Conservation (phyloP, 306 rosid species). For the Glycine soja region DNA sequence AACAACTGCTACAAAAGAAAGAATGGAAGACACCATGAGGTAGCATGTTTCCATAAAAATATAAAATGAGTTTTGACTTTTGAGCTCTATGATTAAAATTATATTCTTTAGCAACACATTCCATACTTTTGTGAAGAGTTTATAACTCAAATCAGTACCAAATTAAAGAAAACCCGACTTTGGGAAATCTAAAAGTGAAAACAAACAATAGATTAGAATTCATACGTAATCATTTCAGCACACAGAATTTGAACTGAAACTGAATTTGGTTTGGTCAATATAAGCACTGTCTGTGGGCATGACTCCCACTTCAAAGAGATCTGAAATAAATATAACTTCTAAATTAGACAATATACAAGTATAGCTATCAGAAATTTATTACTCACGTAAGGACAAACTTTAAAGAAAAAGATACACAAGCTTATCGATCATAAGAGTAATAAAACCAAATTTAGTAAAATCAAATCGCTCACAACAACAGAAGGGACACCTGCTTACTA, state of each 20-base stretch:
- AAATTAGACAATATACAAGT: slow-evolving; percentile 48
- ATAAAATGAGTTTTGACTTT: slow-evolving; percentile 18
- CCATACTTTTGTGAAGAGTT: slow-evolving; percentile 32
- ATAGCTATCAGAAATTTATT: slow-evolving; percentile 25
- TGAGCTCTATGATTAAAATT: slow-evolving; percentile 35
- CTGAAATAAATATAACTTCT: slow-evolving; percentile 63
- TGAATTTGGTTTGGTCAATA: slow-evolving; percentile 93
- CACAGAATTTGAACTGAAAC: slow-evolving; percentile 81
- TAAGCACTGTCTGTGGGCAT: slow-evolving; percentile 84
- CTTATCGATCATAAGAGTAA: slow-evolving; percentile 26
- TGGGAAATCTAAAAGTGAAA: slow-evolving; percentile 24
- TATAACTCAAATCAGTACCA: slow-evolving; percentile 33
- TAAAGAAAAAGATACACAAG: slow-evolving; percentile 18
- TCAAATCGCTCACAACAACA: slow-evolving; percentile 39
- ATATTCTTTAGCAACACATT: slow-evolving; percentile 26
- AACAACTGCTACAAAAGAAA: slow-evolving; percentile 22
- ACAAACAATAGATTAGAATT: slow-evolving; percentile 39
- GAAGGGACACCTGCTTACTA: slow-evolving; percentile 83
- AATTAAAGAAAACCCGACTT: slow-evolving; percentile 21
- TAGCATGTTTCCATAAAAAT: slow-evolving; percentile 16
- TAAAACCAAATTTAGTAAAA: background rate
- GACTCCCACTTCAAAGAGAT: slow-evolving; percentile 97
- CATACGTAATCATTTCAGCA: slow-evolving; percentile 88
- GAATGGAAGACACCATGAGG: slow-evolving; percentile 29
- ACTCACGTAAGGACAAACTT: slow-evolving; percentile 4